Evolutionary conservation across 805 yeast genomes (phyloP), one percentile per base, ranked within the genome.

Genomic region (Candida montana): DNA sequence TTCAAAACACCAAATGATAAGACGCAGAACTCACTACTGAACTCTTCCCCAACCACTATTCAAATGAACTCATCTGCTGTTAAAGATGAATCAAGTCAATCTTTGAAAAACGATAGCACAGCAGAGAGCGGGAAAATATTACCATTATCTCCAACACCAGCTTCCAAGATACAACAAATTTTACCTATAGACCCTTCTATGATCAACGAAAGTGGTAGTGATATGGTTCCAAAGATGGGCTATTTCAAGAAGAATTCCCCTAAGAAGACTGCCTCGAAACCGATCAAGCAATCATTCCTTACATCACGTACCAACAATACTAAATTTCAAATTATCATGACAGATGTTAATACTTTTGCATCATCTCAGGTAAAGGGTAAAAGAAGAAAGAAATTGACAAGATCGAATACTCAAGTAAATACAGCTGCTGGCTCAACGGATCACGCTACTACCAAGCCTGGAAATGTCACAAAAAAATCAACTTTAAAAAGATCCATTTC

Each of bases 291-390:
- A 23, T 31, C 33, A 10, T 7, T 19, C 6, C 12, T 35, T 9
- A 5, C 36, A 6, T 15, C 44, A 15, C 39, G 12, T 31, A 29
- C 48, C 5, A 55, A 49, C 24, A 35, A 43, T 8, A 39, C 52
- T 2, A 56, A 50, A 31, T 50, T 64, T 38, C 67, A 68, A 27
- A 61, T 66, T 34, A 62, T 64, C 19, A 57, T 62, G 41, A 60
- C 63, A 7, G 69, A 64, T 39, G 65, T 57, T 16, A 55, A 59
- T 28, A 39, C 54, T 2, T 53, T 53, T 33, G 55, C 57, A 18
- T 47, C 48, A 35, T 28, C 46, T 16, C 30, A 39, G 3, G 35
- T 40, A 5, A 33, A 31, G 12, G n/a, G 37, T 8, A 41, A 23
- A 37, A 50, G 31, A 44, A 48, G 29, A 46, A 54, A 50, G 43